These are phyloP conservation scores for Aurantiochytrium sp. DNA, from an alignment of 108 stramenopile genomes.

Conservation along the genomic window DNA sequence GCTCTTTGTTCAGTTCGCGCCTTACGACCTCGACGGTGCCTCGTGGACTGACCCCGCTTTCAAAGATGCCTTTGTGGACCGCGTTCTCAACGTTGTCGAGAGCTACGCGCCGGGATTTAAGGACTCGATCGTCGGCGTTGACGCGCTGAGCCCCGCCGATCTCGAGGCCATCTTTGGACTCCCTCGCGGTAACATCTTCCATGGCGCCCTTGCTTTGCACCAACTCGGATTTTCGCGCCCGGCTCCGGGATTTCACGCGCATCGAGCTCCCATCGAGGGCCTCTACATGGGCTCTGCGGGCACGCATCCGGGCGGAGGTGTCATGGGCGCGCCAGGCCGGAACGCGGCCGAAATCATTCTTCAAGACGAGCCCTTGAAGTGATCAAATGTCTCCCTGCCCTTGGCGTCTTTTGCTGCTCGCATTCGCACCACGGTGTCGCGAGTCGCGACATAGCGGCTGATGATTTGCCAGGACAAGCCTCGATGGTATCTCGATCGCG, in stretches of 20 bases:
- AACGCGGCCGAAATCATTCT: constrained; percentile 40
- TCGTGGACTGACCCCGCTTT: constrained; percentile 30
- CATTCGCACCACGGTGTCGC: too few species aligned
- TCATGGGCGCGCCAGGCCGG: constrained; percentile 49
- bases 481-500: too few species aligned
- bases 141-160: constrained; percentile 43
- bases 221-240: constrained; percentile 40
- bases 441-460: too few species aligned
- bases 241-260: neutral
- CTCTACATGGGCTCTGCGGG: constrained; percentile 46
- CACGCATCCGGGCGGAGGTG: constrained; percentile 49
- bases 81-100: constrained; percentile 34
- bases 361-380: too few species aligned
- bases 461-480: too few species aligned
- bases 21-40: constrained; percentile 23
- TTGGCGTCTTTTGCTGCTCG: too few species aligned
- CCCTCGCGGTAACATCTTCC: constrained; percentile 41
- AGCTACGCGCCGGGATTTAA: constrained; percentile 33
- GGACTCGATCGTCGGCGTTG: neutral
- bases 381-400: too few species aligned
- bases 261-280: constrained; percentile 31
- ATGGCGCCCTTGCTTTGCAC: constrained; percentile 35
- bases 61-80: constrained; percentile 31
- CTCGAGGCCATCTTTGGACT: constrained; percentile 43
- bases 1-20: constrained; percentile 49